A percentile compares a stretch with the other conserved stretches of the same genome.
Evolutionary conservation across 225 moss, liverwort and hornwort species (phyloP).

Genomic region (Thuidium tamariscinum): DNA sequence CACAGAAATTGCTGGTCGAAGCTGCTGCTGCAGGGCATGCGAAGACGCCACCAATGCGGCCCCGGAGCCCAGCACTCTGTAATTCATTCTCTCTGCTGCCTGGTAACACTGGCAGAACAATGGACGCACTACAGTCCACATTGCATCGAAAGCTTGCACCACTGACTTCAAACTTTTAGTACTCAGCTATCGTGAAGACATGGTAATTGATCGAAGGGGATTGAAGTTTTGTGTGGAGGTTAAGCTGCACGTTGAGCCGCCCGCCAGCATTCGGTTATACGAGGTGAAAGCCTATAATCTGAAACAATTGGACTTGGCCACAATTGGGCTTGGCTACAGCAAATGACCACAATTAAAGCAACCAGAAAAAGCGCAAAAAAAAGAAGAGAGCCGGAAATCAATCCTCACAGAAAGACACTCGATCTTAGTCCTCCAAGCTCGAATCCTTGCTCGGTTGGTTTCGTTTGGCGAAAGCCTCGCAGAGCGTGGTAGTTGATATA

Average conservation of each 20-base stretch:
- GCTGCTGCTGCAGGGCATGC: conserved; percentile 3
- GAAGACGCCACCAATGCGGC: conserved; percentile 2
- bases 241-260: neutral
- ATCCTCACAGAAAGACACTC: neutral
- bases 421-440: neutral
- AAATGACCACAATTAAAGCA: neutral
- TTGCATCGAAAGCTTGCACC: neutral
- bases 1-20: neutral
- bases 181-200: neutral
- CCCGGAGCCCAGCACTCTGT: neutral
- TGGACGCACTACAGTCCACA: conserved; percentile 10
- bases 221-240: neutral
- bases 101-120: conserved; percentile 3
- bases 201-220: neutral
- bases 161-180: neutral
- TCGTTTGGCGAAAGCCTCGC: neutral
- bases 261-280: neutral
- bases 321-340: neutral
- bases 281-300: too few relatives aligned
- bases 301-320: neutral
- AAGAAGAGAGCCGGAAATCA: neutral
- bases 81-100: neutral
- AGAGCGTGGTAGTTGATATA: neutral
- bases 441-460: neutral
- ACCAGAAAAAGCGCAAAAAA: neutral